Conservation (phyloP, 2,329 filamentous ascomycete species). For the Fusarium sp. region DNA sequence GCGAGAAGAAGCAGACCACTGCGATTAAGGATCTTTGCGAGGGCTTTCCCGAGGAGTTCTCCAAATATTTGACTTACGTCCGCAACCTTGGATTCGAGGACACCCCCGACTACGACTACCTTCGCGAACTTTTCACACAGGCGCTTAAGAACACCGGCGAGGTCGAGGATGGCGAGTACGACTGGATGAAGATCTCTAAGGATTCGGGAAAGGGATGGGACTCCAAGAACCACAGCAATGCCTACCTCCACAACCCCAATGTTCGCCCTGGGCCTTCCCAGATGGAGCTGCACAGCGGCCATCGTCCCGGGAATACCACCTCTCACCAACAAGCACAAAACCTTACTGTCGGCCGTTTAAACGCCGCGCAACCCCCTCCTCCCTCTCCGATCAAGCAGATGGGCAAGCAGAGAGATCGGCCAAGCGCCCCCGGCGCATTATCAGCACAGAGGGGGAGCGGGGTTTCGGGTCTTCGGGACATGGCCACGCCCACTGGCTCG, state of each 20-base stretch:
- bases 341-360: constrained; percentile 89
- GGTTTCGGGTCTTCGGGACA: constrained; percentile 77
- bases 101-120: constrained; percentile 97
- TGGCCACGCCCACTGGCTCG: constrained; percentile 86
- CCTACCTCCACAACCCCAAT: constrained; percentile 79
- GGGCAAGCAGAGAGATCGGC: constrained; percentile 78
- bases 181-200: constrained; percentile 98
- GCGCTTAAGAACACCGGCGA: constrained; percentile 94
- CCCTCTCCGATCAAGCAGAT: constrained; percentile 86
- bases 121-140: constrained; percentile 95
- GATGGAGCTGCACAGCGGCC: constrained; percentile 83
- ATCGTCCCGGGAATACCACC: constrained; percentile 72
- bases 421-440: constrained; percentile 80
- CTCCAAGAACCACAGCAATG: constrained; percentile 72
- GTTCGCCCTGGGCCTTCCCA: constrained; percentile 82
- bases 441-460: constrained; percentile 81
- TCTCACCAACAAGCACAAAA: constrained; percentile 70
- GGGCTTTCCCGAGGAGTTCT: constrained; percentile 96
- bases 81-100: constrained; percentile 98
- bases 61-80: constrained; percentile 96
- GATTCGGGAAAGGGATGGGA: constrained; percentile 90
- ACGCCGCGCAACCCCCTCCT: constrained; percentile 90
- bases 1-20: constrained; percentile 99
- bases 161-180: constrained; percentile 97
- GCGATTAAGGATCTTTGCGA: constrained; percentile 97